These are phyloP conservation scores for Micractinium sp. DNA, from an alignment of 139 green algal species.

Conservation along the genomic window DNA sequence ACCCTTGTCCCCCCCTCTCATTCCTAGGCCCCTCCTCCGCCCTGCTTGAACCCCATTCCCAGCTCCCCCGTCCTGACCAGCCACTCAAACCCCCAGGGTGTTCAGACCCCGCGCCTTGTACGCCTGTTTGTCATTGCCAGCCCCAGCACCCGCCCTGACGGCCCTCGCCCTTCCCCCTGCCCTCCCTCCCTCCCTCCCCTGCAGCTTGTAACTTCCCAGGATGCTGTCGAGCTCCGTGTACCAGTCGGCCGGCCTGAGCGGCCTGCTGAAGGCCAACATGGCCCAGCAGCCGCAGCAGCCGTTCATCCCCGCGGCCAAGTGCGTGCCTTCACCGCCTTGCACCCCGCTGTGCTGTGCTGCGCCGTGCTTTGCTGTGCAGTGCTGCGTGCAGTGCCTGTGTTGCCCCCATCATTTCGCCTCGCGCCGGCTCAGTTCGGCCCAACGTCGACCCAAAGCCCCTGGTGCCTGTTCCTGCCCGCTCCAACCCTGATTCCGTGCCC, in stretches of 20 bases:
- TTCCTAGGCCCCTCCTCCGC: too few relatives aligned
- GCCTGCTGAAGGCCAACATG: conserved; percentile 40
- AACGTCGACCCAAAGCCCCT: too few relatives aligned
- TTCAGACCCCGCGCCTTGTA: too few relatives aligned
- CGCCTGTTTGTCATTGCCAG: too few relatives aligned
- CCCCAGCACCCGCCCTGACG: too few relatives aligned
- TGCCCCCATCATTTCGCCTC: background rate
- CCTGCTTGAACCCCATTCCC: too few relatives aligned
- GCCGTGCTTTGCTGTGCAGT: background rate
- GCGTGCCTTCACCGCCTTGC: background rate
- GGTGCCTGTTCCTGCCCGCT: too few relatives aligned
- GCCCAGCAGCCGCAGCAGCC: background rate
- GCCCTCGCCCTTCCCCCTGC: background rate
- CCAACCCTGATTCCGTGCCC: too few relatives aligned
- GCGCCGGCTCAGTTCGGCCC: too few relatives aligned
- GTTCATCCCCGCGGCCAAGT: conserved; percentile 31
- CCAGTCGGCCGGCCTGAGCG: conserved; percentile 49
- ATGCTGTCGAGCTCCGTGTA: conserved; percentile 65
- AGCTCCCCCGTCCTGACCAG: too few relatives aligned
- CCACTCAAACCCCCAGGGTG: too few relatives aligned
- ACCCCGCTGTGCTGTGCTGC: background rate
- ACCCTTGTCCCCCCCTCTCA: too few relatives aligned
- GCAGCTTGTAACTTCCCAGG: conserved; percentile 10
- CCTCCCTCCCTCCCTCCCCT: background rate
- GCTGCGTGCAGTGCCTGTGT: background rate